These are phyloP conservation scores for Austroboletus rostrupii DNA, from an alignment of 1,284 basidiomycete species.

Conservation along the genomic window DNA sequence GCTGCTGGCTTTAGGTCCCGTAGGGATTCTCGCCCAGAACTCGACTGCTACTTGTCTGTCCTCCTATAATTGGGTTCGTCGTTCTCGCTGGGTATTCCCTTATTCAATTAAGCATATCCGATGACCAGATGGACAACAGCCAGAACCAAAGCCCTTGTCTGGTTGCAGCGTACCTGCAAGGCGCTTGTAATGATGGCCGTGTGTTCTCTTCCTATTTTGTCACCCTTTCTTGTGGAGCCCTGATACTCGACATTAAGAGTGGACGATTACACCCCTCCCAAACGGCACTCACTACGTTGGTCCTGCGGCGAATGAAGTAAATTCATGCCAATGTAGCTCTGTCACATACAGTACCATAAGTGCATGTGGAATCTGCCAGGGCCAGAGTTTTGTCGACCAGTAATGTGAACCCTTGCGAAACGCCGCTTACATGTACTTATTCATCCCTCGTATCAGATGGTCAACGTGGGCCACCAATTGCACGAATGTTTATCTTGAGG, in stretches of 20 bases:
- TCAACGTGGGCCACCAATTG: conserved; percentile 25
- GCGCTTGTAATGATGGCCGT: conserved; percentile 31
- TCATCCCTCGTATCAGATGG: conserved; percentile 24
- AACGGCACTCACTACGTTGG: conserved; percentile 17
- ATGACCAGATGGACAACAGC: conserved; percentile 31
- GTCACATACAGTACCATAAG: conserved; percentile 32
- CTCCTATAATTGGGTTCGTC: conserved; percentile 25
- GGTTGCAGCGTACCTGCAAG: conserved; percentile 31
- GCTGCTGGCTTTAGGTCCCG: conserved; percentile 14
- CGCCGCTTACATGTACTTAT: not conserved
- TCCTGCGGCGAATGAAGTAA: conserved; percentile 14
- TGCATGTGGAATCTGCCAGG: conserved; percentile 35
- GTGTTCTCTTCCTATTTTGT: conserved; percentile 8
- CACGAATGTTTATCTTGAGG: conserved; percentile 12
- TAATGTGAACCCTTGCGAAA: conserved; percentile 1
- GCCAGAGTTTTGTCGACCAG: conserved; percentile 13
- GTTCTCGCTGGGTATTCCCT: not conserved
- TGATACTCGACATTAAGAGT: conserved; percentile 21
- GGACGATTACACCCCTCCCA: conserved; percentile 16
- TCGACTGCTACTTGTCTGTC: conserved; percentile 17
- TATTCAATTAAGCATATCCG: not conserved
- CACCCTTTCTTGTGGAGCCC: not conserved
- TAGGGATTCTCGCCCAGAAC: conserved; percentile 18
- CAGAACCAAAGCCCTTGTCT: conserved; percentile 33
- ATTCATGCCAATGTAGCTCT: conserved; percentile 31